These are phyloP conservation scores for Phlyctochytrium arcticum DNA, from an alignment of 192 early-diverging fungal genomes.

Conservation along the genomic window DNA sequence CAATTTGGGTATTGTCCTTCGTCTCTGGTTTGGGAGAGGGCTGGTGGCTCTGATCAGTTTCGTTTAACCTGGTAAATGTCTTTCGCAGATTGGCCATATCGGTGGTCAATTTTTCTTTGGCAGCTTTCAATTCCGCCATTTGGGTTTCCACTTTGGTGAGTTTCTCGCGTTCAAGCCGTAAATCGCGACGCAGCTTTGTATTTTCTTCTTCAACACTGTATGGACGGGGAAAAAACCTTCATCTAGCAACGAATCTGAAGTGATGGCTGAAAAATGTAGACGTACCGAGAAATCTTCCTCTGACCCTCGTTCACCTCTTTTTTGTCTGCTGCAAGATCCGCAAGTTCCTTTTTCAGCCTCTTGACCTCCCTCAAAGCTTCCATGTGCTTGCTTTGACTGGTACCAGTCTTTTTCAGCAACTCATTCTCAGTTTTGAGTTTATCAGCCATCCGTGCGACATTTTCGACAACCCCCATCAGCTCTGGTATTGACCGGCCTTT, in stretches of 20 bases:
- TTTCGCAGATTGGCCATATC: too few species aligned
- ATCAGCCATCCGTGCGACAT: conserved; percentile 25
- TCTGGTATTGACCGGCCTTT: conserved; percentile 29
- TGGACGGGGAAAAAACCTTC: too few species aligned
- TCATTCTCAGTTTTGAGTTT: conserved; percentile 31
- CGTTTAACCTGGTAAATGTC: too few species aligned
- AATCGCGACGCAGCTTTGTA: conserved; percentile 24
- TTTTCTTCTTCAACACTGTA: conserved; percentile 38
- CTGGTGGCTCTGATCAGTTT: too few species aligned
- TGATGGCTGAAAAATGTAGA: not conserved
- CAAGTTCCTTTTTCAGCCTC: conserved; percentile 29
- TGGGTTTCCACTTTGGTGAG: not conserved
- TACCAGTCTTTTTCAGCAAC: conserved; percentile 15
- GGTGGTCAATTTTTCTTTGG: conserved; percentile 26
- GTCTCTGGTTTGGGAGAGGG: too few species aligned
- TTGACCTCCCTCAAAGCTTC: conserved; percentile 36
- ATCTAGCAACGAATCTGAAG: not conserved
- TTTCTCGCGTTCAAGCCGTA: conserved; percentile 28
- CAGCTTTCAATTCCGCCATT: conserved; percentile 17
- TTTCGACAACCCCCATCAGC: conserved; percentile 24
- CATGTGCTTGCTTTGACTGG: conserved; percentile 27
- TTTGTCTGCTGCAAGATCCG: conserved; percentile 6
- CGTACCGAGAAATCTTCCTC: conserved; percentile 15
- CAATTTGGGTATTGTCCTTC: too few species aligned
- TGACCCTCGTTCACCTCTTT: conserved; percentile 8